phyloP scores from a whole-genome alignment of 768 basidiomycete genomes.

The Pleurotus pulmonarius region DNA sequence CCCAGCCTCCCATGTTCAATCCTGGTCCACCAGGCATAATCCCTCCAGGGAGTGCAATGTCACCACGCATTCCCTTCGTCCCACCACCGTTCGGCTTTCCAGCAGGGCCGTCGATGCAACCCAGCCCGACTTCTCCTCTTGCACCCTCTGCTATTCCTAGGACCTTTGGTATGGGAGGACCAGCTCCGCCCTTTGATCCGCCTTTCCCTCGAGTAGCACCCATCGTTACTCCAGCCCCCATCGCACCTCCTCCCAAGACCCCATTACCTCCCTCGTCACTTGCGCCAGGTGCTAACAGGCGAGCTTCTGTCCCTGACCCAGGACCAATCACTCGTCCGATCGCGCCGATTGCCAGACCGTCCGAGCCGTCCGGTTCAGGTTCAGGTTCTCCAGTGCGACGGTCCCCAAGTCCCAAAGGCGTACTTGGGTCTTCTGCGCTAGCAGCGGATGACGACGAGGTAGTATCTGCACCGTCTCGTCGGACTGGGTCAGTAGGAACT shows the following conservation, averaged over 20 bases:
- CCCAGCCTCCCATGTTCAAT: conserved; percentile 46
- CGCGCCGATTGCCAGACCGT: conserved; percentile 71
- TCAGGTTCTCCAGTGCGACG: conserved; percentile 54
- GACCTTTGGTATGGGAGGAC: conserved; percentile 38
- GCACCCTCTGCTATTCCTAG: conserved; percentile 54
- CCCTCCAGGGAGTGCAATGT: conserved; percentile 40
- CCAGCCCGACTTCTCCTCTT: conserved; percentile 39
- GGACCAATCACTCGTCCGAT: conserved; percentile 63
- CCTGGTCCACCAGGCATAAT: conserved; percentile 35
- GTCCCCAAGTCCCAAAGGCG: conserved; percentile 56
- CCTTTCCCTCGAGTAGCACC: conserved; percentile 40
- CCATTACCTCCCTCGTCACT: conserved; percentile 27
- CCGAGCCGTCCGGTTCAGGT: conserved; percentile 53
- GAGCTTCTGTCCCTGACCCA: conserved; percentile 36
- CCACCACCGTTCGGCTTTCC: conserved; percentile 52
- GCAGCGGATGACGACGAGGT: conserved; percentile 82
- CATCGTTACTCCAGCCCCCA: conserved; percentile 40
- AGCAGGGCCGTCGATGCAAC: conserved; percentile 15
- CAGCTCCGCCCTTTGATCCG: conserved; percentile 49
- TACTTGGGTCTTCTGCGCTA: conserved; percentile 74
- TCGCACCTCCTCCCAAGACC: conserved; percentile 52
- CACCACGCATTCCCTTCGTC: conserved; percentile 53
- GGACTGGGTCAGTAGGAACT: conserved; percentile 29
- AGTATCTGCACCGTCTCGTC: conserved; percentile 41
- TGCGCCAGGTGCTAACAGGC: conserved; percentile 18